Conservation (phyloP, 1,284 basidiomycete species). For the Leccinum subatratum region DNA sequence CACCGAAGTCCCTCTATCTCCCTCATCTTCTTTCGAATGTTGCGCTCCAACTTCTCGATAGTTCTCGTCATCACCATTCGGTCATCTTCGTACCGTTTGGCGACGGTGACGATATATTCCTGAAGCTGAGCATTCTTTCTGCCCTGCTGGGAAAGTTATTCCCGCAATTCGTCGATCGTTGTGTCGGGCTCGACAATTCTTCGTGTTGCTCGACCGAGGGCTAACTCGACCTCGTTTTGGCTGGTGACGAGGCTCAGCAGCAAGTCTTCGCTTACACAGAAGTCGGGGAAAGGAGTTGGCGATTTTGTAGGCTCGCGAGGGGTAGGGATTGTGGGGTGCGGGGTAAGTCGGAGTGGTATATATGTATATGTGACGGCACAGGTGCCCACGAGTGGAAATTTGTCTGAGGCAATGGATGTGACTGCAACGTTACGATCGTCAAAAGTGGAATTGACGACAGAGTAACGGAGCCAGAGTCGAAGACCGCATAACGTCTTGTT, state of each 20-base stretch:
- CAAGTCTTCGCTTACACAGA: conserved; percentile 49
- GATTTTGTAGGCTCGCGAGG: conserved; percentile 45
- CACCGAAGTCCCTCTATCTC: conserved; percentile 49
- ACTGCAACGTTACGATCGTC: neutral
- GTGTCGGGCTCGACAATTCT: conserved; percentile 6
- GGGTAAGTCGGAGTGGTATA: conserved; percentile 1
- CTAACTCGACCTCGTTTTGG: conserved; percentile 49
- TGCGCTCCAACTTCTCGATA: conserved; percentile 42
- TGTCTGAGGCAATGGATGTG: conserved; percentile 7
- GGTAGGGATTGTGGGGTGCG: conserved; percentile 24
- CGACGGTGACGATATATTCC: conserved; percentile 38
- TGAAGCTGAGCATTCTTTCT: conserved; percentile 37
- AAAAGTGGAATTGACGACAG: conserved; percentile 8
- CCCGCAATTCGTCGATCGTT: conserved; percentile 32
- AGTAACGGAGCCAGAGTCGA: conserved; percentile 23
- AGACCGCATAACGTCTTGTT: conserved; percentile 28
- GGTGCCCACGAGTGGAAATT: conserved; percentile 19
- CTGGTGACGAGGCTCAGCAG: conserved; percentile 45
- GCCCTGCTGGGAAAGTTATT: conserved; percentile 32
- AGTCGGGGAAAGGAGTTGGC: conserved; percentile 64
- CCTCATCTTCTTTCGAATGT: conserved; percentile 39
- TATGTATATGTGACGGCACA: neutral
- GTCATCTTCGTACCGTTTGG: conserved; percentile 42
- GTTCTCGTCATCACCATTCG: conserved; percentile 37
- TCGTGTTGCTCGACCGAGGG: conserved; percentile 88